Base-by-base conservation (phyloP, 805 yeast genomes). In the Wickerhamomyces bovis region DNA sequence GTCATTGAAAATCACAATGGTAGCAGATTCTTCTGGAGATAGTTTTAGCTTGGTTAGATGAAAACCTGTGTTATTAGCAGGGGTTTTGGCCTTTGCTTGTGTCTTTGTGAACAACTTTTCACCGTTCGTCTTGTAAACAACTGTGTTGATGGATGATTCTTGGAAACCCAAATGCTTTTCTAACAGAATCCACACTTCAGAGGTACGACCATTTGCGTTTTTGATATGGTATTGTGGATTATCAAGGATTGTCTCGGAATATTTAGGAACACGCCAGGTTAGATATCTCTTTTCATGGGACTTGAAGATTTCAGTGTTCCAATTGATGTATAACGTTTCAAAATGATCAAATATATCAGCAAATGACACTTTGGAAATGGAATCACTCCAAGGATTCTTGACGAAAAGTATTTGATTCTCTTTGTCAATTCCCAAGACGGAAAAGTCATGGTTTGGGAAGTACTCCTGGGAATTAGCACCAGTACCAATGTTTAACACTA, bases 401-500 rank as follows among this genome's bases (percentile, higher is more conserved):
- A 78, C 46, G 0, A 55, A 50, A 2, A 75, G 47, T 3, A 51
- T 33, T 13, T 50, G 45, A 5, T 43, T 39, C 1, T 44, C 52
- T 11, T 53, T 51, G 22, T 55, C 48, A 28, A 80, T 44, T n/a
- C 66, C 75, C 2, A 72, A 47, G 0, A 88, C 66, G 0, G 85
- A 72, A 58, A 87, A 89, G 62, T 89, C 96, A 63, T 89, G 96
- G 33, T 75, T 69, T 4, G 81, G 65, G 1, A 77, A 67, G 26
- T 85, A 63, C 6, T 52, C 28, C 4, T 21, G n/a, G 39, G 73
- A 56, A 44, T 72, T 58, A 10, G 59, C 56, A 2, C 82, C 85
- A 0, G 95, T 84, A 1, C 96, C 96, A 1, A 85, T 46, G 2
- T 90, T 86, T 13, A 87, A 41, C 26, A 81, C 52, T 21, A 81